A percentile compares a stretch with the other conserved stretches of the same genome.
Evolutionary conservation across 2,329 filamentous ascomycete genomes (phyloP).

Genomic region (Mycosphaerelloides madeirae): DNA sequence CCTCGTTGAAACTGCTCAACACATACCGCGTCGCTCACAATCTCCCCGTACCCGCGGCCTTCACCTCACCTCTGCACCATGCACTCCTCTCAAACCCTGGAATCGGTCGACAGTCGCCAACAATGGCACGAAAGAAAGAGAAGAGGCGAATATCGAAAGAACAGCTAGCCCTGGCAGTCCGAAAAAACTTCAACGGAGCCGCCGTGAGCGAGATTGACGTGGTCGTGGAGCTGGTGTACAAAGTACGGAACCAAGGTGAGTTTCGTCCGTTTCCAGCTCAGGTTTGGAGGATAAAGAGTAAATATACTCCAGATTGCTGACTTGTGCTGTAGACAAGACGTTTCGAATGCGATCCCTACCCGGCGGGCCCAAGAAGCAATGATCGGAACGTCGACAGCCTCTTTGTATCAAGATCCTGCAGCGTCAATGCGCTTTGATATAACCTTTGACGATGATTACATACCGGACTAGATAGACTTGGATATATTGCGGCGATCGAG

Average conservation of each 20-base stretch:
- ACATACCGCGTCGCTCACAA: slow-evolving; percentile 70
- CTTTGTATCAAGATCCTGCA: too few relatives aligned
- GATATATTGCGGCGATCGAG: too few relatives aligned
- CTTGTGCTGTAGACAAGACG: slow-evolving; percentile 38
- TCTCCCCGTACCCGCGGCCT: slow-evolving; percentile 66
- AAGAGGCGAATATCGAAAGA: slow-evolving; percentile 66
- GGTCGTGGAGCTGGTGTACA: slow-evolving; percentile 74
- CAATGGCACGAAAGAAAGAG: slow-evolving; percentile 63
- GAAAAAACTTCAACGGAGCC: slow-evolving; percentile 78
- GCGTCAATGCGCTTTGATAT: too few relatives aligned
- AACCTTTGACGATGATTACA: too few relatives aligned
- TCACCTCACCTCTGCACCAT: slow-evolving; percentile 49
- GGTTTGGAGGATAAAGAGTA: background rate
- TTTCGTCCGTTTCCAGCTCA: background rate
- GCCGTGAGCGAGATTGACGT: slow-evolving; percentile 78
- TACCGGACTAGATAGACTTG: too few relatives aligned
- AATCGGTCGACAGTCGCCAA: slow-evolving; percentile 68
- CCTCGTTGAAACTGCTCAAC: slow-evolving; percentile 65
- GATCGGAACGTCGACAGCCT: background rate
- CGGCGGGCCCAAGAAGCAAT: slow-evolving; percentile 19
- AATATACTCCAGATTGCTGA: slow-evolving; percentile 3
- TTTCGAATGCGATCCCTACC: slow-evolving; percentile 44
- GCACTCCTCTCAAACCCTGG: slow-evolving; percentile 46
- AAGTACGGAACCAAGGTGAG: slow-evolving; percentile 56
- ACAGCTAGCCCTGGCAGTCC: slow-evolving; percentile 64